Conservation (phyloP, 306 rosid genomes). For the Gynostemma pentaphyllum region DNA sequence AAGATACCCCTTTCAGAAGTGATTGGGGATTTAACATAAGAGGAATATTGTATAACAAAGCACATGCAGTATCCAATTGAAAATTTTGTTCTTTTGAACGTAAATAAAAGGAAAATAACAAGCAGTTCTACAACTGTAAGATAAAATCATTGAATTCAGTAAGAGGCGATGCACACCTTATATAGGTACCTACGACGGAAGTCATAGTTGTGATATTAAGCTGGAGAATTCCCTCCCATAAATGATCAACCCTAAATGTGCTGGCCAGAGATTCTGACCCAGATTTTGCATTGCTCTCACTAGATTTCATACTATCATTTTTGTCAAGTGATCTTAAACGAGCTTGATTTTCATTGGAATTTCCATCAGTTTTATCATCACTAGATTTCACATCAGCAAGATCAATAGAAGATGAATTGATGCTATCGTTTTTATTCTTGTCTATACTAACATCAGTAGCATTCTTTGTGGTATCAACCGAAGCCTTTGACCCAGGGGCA, state of each 20-base stretch:
- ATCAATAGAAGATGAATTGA: conserved; percentile 13
- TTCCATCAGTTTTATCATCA: conserved; percentile 18
- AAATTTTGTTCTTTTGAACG: background rate
- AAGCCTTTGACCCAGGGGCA: conserved; percentile 29
- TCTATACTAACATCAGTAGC: conserved; percentile 12
- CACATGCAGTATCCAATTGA: background rate
- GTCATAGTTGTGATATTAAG: conserved; percentile 43
- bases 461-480: conserved; percentile 24
- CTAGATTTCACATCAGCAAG: conserved; percentile 12
- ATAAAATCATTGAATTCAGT: background rate
- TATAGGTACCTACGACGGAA: conserved; percentile 50
- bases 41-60: background rate
- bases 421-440: background rate
- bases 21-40: too few relatives aligned
- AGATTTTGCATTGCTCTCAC: conserved; percentile 16
- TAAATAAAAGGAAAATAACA: background rate
- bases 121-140: too few relatives aligned
- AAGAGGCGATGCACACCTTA: conserved; percentile 41
- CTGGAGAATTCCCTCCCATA: conserved; percentile 86
- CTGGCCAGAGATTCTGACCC: conserved; percentile 21
- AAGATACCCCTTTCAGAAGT: background rate
- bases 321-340: conserved; percentile 15
- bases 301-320: conserved; percentile 21
- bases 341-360: conserved; percentile 10
- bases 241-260: conserved; percentile 29